Evolutionary conservation across 2,329 filamentous ascomycete species (phyloP).

Genomic region (Claviceps fusiformis): DNA sequence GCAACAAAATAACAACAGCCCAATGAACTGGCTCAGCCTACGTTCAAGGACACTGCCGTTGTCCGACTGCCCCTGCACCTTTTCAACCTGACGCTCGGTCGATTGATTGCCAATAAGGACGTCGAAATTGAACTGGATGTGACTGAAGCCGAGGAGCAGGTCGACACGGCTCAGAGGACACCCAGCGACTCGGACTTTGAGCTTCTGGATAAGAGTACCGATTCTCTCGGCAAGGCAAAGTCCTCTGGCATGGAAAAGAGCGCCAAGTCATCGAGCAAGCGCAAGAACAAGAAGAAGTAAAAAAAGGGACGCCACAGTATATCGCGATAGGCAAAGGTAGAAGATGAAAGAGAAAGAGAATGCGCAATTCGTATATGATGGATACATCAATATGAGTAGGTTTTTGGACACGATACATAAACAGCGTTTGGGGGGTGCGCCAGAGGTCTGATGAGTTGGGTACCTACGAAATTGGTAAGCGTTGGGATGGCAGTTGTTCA

Average conservation of each 20-base stretch:
- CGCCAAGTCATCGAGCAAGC: conserved; percentile 9
- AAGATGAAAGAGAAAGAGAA: background rate
- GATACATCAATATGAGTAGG: too few relatives aligned
- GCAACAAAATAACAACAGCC: conserved; percentile 38
- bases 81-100: conserved; percentile 44
- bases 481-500: background rate
- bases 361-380: background rate
- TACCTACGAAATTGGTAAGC: background rate
- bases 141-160: conserved; percentile 30
- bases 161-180: conserved; percentile 36
- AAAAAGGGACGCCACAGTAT: background rate
- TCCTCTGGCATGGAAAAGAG: conserved; percentile 32
- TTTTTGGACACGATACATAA: conserved; percentile 1
- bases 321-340: background rate
- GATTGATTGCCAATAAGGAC: conserved; percentile 29
- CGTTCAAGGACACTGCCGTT: conserved; percentile 69
- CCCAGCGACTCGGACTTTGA: conserved; percentile 50
- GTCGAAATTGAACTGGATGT: conserved; percentile 24
- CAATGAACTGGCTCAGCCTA: conserved; percentile 66
- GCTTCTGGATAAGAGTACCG: conserved; percentile 46
- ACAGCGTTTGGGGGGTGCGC: background rate
- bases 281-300: conserved; percentile 7
- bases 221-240: conserved; percentile 39
- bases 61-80: conserved; percentile 64
- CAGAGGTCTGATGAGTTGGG: background rate